Evolutionary conservation across 257 asterid species (phyloP), one percentile per base, ranked within the genome.

Genomic region (Perilla frutescens): DNA sequence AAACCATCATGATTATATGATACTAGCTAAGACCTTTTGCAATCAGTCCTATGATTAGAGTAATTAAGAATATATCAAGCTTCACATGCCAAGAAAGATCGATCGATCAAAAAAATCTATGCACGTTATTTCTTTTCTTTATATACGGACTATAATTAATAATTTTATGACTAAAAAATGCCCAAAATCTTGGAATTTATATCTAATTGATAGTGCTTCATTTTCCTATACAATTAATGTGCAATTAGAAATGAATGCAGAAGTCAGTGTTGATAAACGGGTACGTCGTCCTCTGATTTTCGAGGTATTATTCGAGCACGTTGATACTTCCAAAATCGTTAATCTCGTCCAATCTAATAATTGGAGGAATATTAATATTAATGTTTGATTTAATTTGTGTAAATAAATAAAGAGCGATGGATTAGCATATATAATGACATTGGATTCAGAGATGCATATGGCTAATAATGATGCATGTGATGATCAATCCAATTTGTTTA

Each of bases 381-480:
- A 68, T 63, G 56, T 55, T 76, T 45, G 53, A 34, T 34, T 2
- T 34, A 34, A 77, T 57, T 58, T 65, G 11, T 54, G 47, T n/a
- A 56, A 39, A 34, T 49, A n/a, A 73, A 7, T 7, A 57, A 39
- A 11, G 9, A 74, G 10, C 4, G 29, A 40, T 13, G 66, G 64
- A 57, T 61, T 70, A 67, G 14, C 55, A 80, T 20, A 20, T 20
- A 20, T 68, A 63, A 76, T 60, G 61, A 68, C 57, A 73, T 77
- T 81, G 71, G 77, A 44, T 66, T 77, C 39, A 77, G 76, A 74
- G 68, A 66, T 66, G 79, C 85, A 83, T 77, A 80, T 80, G 87
- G 69, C 77, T 78, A 81, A 80, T 77, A 80, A 80, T 83, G 82
- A 80, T 74, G 85, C 85, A 83, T 83, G 85, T 80, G 85, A 80